Evolutionary conservation across 768 basidiomycete species (phyloP).

Genomic region (Suillus alpinus): DNA sequence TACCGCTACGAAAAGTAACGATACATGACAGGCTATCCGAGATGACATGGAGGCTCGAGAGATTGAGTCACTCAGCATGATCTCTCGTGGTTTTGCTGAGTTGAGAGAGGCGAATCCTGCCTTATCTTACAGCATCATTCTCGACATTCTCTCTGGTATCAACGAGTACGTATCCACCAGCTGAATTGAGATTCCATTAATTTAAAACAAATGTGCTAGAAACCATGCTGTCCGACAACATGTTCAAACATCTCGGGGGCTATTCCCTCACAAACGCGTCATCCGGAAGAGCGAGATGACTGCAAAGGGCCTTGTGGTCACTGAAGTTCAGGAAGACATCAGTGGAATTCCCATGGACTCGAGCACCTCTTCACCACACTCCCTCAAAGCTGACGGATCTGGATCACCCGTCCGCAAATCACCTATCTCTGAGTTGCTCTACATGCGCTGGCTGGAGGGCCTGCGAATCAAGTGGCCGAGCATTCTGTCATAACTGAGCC

Average conservation of each 20-base stretch:
- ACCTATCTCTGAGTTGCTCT: constrained; percentile 93
- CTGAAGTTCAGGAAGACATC: constrained; percentile 76
- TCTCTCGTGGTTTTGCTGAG: constrained; percentile 86
- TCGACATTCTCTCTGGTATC: constrained; percentile 87
- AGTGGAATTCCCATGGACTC: constrained; percentile 44
- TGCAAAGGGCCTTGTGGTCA: constrained; percentile 76
- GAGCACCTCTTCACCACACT: constrained; percentile 23
- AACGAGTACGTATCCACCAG: constrained; percentile 67
- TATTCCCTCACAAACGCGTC: constrained; percentile 81
- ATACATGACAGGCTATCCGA: constrained; percentile 51
- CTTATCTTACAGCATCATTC: constrained; percentile 81
- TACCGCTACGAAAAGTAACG: constrained; percentile 4
- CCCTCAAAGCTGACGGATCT: constrained; percentile 38
- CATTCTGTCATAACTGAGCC: constrained; percentile 39
- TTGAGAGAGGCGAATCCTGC: constrained; percentile 80
- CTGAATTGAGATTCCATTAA: background rate
- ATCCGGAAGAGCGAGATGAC: constrained; percentile 85
- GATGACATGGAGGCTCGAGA: constrained; percentile 89
- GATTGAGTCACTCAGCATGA: constrained; percentile 85
- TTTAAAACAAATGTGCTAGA: constrained; percentile 38
- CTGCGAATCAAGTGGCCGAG: constrained; percentile 88
- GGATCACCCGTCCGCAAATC: constrained; percentile 57
- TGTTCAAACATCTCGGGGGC: constrained; percentile 71
- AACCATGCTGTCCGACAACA: constrained; percentile 78
- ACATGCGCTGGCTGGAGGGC: constrained; percentile 95